Evolutionary conservation across 176 grass and related monocot genomes (phyloP).

Genomic region (Hyparrhenia diplandra): DNA sequence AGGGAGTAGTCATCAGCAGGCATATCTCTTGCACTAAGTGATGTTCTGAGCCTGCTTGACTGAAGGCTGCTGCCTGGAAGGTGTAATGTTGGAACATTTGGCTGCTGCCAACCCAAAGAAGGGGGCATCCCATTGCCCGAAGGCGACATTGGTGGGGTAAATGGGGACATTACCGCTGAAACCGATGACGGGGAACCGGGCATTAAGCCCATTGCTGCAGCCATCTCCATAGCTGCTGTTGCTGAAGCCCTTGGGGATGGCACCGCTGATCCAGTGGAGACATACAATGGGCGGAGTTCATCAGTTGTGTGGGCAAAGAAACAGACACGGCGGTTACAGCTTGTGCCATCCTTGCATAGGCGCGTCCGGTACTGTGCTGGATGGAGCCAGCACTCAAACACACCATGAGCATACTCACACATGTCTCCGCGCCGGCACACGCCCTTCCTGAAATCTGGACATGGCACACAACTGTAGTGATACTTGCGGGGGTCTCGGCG

Average conservation of each 20-base stretch:
- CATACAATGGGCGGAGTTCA: constrained; percentile 69
- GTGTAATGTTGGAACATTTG: constrained; percentile 59
- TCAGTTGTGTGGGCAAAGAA: constrained; percentile 85
- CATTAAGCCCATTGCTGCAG: constrained; percentile 61
- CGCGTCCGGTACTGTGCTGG: constrained; percentile 82
- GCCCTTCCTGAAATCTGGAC: constrained; percentile 78
- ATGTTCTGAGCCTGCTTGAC: constrained; percentile 67
- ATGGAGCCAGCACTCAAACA: constrained; percentile 90
- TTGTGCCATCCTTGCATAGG: constrained; percentile 81
- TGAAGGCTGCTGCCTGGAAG: constrained; percentile 76
- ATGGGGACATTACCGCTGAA: constrained; percentile 49
- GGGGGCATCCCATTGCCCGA: constrained; percentile 57
- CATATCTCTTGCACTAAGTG: constrained; percentile 74
- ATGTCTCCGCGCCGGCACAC: constrained; percentile 67
- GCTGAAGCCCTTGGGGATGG: constrained; percentile 48
- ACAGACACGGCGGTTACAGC: constrained; percentile 67
- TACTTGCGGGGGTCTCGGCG: constrained; percentile 77
- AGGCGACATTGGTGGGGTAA: constrained; percentile 58
- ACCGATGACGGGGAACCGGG: constrained; percentile 52
- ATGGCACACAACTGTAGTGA: constrained; percentile 82
- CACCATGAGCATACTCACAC: constrained; percentile 87
- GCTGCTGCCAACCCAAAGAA: constrained; percentile 52
- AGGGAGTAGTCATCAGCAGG: constrained; percentile 49
- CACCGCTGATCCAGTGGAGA: constrained; percentile 67
- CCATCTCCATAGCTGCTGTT: constrained; percentile 58